Evolutionary conservation across 179 eudicot genomes (phyloP).

Genomic region (Beta corolliflora): DNA sequence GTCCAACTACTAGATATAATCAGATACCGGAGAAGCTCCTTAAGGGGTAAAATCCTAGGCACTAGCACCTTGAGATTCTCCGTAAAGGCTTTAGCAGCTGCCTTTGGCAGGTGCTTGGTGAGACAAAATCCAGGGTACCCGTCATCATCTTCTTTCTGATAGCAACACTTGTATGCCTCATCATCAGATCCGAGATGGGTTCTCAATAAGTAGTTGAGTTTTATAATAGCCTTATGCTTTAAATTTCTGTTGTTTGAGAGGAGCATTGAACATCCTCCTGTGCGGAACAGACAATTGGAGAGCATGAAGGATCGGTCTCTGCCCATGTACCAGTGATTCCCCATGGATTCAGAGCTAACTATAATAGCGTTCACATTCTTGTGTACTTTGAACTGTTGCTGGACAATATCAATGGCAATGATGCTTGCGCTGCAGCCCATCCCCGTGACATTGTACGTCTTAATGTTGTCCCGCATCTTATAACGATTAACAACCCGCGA

Average conservation of each 20-base stretch:
- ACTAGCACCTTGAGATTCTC: slow-evolving; percentile 45
- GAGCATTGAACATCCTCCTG: slow-evolving; percentile 82
- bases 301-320: slow-evolving; percentile 82
- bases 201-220: slow-evolving; percentile 56
- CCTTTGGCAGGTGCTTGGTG: slow-evolving; percentile 47
- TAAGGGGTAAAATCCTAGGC: slow-evolving; percentile 48
- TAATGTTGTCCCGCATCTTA: slow-evolving; percentile 59
- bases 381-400: slow-evolving; percentile 46
- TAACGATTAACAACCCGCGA: slow-evolving; percentile 55
- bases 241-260: slow-evolving; percentile 52
- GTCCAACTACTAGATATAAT: slow-evolving; percentile 26
- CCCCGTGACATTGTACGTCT: slow-evolving; percentile 55
- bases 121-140: slow-evolving; percentile 56
- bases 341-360: slow-evolving; percentile 68
- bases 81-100: slow-evolving; percentile 50
- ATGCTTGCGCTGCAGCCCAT: slow-evolving; percentile 84
- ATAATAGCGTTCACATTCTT: slow-evolving; percentile 49
- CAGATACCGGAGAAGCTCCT: slow-evolving; percentile 40
- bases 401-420: slow-evolving; percentile 50
- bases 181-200: slow-evolving; percentile 66
- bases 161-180: slow-evolving; percentile 68
- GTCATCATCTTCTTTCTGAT: slow-evolving; percentile 62
- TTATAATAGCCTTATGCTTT: slow-evolving; percentile 45
- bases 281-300: slow-evolving; percentile 72
- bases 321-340: slow-evolving; percentile 72